phyloP scores from a whole-genome alignment of 495 filamentous ascomycete genomes.

The Penicillium flavigenum region DNA sequence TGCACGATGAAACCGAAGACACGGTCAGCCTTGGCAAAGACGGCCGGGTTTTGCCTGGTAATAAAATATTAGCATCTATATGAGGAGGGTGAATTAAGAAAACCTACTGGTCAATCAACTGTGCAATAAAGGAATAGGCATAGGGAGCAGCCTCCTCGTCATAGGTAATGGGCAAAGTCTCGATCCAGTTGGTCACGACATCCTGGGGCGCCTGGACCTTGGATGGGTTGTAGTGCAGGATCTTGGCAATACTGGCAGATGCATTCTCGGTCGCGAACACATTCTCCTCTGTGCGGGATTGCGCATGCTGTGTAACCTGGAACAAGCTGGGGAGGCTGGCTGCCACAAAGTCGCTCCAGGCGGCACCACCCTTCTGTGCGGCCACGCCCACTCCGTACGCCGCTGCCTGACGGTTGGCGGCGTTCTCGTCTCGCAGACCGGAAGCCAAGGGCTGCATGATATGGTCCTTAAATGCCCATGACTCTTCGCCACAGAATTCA shows the following conservation, averaged over 20 bases:
- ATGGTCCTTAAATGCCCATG: conserved; percentile 75
- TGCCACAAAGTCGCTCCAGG: conserved; percentile 81
- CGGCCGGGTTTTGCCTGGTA: conserved; percentile 79
- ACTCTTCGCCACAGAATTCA: conserved; percentile 88
- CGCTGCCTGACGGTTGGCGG: conserved; percentile 94
- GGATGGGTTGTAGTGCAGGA: conserved; percentile 79
- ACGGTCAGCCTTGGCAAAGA: conserved; percentile 69
- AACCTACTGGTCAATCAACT: conserved; percentile 92
- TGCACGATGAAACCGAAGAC: conserved; percentile 80
- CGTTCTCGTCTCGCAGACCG: conserved; percentile 77
- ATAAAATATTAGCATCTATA: conserved; percentile 18
- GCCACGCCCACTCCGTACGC: conserved; percentile 96
- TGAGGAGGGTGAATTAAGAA: neutral
- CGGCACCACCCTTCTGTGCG: conserved; percentile 82
- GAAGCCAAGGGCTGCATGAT: conserved; percentile 82
- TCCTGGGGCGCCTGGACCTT: conserved; percentile 72
- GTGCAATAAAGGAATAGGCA: conserved; percentile 86
- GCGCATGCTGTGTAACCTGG: conserved; percentile 71
- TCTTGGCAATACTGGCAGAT: conserved; percentile 94
- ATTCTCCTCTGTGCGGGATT: conserved; percentile 86
- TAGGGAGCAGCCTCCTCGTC: conserved; percentile 98
- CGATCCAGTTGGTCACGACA: conserved; percentile 77
- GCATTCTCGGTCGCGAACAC: conserved; percentile 98
- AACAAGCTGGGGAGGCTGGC: conserved; percentile 79
- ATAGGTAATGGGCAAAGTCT: conserved; percentile 85